phyloP scores from a whole-genome alignment of 2,329 filamentous ascomycete species.

The Coccinonectria pachysandricola region DNA sequence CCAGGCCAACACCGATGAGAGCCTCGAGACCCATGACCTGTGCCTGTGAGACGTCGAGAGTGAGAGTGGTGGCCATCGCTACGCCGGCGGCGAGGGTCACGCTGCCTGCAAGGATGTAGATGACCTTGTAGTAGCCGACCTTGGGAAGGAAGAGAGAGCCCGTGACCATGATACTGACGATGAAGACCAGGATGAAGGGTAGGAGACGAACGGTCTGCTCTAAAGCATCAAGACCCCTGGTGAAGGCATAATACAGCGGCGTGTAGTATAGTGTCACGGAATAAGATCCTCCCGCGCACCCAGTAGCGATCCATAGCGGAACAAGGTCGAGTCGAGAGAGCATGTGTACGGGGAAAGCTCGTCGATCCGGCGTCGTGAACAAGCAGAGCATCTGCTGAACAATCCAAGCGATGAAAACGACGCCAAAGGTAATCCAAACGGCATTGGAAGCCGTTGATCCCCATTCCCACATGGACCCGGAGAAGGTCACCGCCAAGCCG shows the following conservation, averaged over 20 bases:
- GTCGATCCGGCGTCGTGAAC: constrained; percentile 30
- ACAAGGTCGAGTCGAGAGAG: constrained; percentile 21
- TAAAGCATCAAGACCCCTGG: constrained; percentile 29
- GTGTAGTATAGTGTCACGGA: constrained; percentile 39
- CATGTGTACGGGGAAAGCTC: constrained; percentile 3
- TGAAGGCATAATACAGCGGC: constrained; percentile 45
- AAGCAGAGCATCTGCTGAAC: constrained; percentile 36
- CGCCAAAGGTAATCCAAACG: constrained; percentile 35
- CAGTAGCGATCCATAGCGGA: constrained; percentile 31
- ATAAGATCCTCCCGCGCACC: constrained; percentile 24
- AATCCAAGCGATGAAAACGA: constrained; percentile 32
- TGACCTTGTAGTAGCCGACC: constrained; percentile 26
- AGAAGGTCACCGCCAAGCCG: constrained; percentile 38
- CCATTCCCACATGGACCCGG: constrained; percentile 40
- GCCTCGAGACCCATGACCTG: constrained; percentile 22
- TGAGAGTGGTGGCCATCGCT: constrained; percentile 15
- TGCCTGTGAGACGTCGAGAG: constrained; percentile 10
- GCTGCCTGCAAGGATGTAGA: constrained; percentile 22
- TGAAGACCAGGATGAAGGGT: constrained; percentile 30
- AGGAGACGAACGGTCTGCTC: constrained; percentile 30
- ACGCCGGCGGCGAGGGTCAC: constrained; percentile 16
- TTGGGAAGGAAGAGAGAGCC: constrained; percentile 26
- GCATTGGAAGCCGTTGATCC: constrained; percentile 32
- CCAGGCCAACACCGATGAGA: constrained; percentile 22
- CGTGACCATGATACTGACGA: constrained; percentile 24